A percentile compares a stretch with the other conserved stretches of the same genome.
phyloP scores from a whole-genome alignment of 1,139 yeast genomes.

The Suhomyces bolitotheri region DNA sequence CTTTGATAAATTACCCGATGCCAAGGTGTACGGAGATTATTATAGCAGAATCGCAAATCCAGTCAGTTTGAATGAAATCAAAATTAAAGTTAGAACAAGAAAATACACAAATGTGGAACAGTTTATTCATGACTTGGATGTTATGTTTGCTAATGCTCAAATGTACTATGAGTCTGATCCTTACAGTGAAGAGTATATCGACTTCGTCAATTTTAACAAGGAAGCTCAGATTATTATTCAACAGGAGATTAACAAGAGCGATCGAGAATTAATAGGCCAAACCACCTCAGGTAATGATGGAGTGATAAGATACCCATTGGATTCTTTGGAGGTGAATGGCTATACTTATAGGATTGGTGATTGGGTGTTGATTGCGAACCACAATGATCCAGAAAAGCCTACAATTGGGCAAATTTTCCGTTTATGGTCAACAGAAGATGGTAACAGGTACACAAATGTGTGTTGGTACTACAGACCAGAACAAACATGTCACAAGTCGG shows the following conservation, averaged over 20 bases:
- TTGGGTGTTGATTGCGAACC: slow-evolving; percentile 87
- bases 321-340: slow-evolving; percentile 70
- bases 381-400: slow-evolving; percentile 85
- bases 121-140: slow-evolving; percentile 73
- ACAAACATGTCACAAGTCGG: slow-evolving; percentile 92
- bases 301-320: slow-evolving; percentile 71
- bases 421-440: slow-evolving; percentile 85
- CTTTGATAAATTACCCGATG: slow-evolving; percentile 85
- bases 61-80: slow-evolving; percentile 76
- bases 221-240: slow-evolving; percentile 62
- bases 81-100: slow-evolving; percentile 82
- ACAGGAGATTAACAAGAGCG: slow-evolving; percentile 78
- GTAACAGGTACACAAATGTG: slow-evolving; percentile 84
- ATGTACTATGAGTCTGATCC: slow-evolving; percentile 58
- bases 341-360: slow-evolving; percentile 84
- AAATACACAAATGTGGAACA: slow-evolving; percentile 74
- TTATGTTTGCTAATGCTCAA: slow-evolving; percentile 76
- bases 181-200: slow-evolving; percentile 56
- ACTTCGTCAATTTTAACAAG: slow-evolving; percentile 60
- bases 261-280: slow-evolving; percentile 70
- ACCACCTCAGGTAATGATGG: slow-evolving; percentile 60
- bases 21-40: slow-evolving; percentile 64
- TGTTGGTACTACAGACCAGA: slow-evolving; percentile 99
- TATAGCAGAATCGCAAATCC: slow-evolving; percentile 67
- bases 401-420: slow-evolving; percentile 92